phyloP scores from a whole-genome alignment of 2,329 filamentous ascomycete genomes.

The Exophiala calicioides region DNA sequence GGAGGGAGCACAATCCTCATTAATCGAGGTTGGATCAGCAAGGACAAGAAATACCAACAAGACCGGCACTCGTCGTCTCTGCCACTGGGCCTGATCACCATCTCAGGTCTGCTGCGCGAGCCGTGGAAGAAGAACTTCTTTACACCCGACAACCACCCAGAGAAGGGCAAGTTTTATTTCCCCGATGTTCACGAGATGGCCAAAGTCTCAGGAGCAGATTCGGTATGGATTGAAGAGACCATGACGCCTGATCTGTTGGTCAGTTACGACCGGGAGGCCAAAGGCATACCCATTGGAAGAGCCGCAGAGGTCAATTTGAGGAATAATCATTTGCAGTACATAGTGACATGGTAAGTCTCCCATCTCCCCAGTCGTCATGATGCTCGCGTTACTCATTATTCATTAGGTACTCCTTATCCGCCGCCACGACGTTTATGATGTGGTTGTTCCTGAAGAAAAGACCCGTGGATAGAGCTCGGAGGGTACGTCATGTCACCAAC shows the following conservation, averaged over 20 bases:
- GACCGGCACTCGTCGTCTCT: constrained; percentile 62
- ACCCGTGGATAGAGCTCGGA: constrained; percentile 68
- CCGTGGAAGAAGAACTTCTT: constrained; percentile 99
- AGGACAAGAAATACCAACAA: constrained; percentile 67
- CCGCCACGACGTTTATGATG: constrained; percentile 91
- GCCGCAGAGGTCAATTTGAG: constrained; percentile 86
- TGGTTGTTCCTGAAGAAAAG: constrained; percentile 94
- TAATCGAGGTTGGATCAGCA: constrained; percentile 88
- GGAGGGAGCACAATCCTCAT: constrained; percentile 73
- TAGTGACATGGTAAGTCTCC: constrained; percentile 85
- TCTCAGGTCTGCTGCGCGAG: constrained; percentile 82
- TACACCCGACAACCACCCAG: constrained; percentile 84
- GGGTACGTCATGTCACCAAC: constrained; percentile 73
- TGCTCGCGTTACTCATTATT: constrained; percentile 32
- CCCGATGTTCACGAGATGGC: constrained; percentile 95
- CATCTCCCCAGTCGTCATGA: constrained; percentile 11
- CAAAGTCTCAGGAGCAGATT: constrained; percentile 72
- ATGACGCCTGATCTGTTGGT: constrained; percentile 82
- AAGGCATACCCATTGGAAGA: constrained; percentile 86
- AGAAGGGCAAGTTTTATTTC: constrained; percentile 87
- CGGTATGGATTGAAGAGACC: constrained; percentile 94
- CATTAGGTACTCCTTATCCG: constrained; percentile 76
- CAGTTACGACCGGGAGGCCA: constrained; percentile 71
- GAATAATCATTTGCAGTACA: constrained; percentile 98
- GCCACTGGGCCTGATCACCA: constrained; percentile 68